Base-by-base conservation (phyloP, 1,284 basidiomycete species). In the Farysia itapuensis region DNA sequence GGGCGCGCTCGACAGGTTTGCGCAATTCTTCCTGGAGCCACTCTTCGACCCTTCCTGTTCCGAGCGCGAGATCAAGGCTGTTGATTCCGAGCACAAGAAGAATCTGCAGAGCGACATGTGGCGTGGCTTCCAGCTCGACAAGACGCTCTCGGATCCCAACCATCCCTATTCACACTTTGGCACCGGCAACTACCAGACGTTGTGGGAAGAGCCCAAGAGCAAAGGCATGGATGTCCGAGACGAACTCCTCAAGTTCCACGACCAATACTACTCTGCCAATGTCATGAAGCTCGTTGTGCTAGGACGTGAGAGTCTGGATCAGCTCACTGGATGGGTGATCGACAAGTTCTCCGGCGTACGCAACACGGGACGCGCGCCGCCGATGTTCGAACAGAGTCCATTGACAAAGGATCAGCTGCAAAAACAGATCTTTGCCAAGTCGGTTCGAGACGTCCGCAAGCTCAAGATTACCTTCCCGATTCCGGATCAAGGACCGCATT, bases 41-140 rank as follows among this genome's bases (percentile, higher is more conserved):
- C 82, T 95, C 39, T 98, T 99, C 74, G 81, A 89, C 11, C 84
- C 88, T 0, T 90, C 89, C 14, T 94, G 94, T 77, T 94, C 94
- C 0, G 84, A 88, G 41, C 85, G 95, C 35, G 95, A 99, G 79
- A 84, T 97, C 63, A 92, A 93, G 65, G 95, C 95, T 1, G 95
- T 99, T 26, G 88, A 98, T 76, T 96, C 92, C 1, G 95, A 99
- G 77, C 89, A 98, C 82, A 92, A 91, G 81, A 98, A 98, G 81
- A 98, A 98, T 75, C 83, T 91, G 39, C 94, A 97, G 78, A 81
- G 81, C n/a, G 94, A 98, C 77, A 80, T 87, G 72, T 97, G 93
- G 92, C 85, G 95, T n/a, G 85, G 93, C 44, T 97, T 89, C 79
- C 95, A 99, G 79, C 80, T 97, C 20, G 92, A 91, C 79, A 98